Conservation (phyloP, 768 basidiomycete genomes). For the Pholiota microspora region DNA sequence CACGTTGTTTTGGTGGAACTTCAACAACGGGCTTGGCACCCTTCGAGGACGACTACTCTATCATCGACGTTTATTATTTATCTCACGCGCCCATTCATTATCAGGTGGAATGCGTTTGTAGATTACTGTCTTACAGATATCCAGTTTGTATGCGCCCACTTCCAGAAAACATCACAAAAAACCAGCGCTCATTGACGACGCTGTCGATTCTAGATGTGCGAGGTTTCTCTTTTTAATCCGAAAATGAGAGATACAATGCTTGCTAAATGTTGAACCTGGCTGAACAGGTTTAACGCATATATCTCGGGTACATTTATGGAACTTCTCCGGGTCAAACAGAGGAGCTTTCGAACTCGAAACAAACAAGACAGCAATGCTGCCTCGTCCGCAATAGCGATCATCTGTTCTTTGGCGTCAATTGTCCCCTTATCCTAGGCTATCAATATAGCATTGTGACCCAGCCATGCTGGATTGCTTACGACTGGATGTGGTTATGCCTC, state of each 20-base stretch:
- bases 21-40: neutral
- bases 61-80: neutral
- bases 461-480: neutral
- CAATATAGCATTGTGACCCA: neutral
- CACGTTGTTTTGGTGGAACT: neutral
- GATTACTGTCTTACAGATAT: too few species aligned
- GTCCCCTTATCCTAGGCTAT: neutral
- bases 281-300: neutral
- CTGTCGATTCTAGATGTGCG: neutral
- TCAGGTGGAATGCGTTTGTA: neutral
- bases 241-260: neutral
- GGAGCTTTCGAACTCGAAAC: neutral
- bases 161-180: too few species aligned
- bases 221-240: neutral
- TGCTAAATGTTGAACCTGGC: neutral
- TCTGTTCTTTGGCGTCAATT: neutral
- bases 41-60: neutral
- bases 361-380: neutral
- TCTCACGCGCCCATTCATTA: neutral
- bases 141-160: too few species aligned
- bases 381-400: neutral
- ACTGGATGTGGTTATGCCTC: neutral
- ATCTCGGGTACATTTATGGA: slow-evolving; percentile 4
- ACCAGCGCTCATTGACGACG: neutral
- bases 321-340: neutral